Conservation (phyloP, 2,329 filamentous ascomycete genomes). For the Botrytis fragariae region DNA sequence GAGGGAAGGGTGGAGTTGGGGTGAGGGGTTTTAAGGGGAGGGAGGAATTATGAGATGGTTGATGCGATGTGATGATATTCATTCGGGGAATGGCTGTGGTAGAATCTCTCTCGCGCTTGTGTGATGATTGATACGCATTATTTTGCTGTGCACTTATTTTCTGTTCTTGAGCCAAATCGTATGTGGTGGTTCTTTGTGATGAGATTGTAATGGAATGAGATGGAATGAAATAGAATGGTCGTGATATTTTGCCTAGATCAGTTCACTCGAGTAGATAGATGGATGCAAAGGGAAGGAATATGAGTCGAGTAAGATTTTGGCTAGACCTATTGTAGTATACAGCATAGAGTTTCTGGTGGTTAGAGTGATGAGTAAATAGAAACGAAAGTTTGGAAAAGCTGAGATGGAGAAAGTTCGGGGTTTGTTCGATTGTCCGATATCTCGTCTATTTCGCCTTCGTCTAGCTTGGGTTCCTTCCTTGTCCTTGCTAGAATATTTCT, state of each 20-base stretch:
- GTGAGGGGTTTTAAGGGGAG: no score
- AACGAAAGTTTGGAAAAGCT: neutral
- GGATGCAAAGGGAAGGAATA: neutral
- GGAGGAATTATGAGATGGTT: no score
- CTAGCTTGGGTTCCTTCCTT: neutral
- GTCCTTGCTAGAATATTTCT: neutral
- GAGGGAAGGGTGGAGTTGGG: neutral
- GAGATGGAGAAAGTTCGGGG: no score
- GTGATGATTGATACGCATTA: neutral
- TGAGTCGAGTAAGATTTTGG: neutral
- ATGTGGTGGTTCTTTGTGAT: neutral
- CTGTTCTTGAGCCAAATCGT: neutral
- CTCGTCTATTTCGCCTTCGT: neutral
- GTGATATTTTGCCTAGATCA: neutral
- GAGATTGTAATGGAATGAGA: no score
- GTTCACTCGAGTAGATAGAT: neutral
- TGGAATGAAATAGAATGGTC: no score
- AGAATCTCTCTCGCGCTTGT: neutral
- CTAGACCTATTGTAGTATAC: neutral
- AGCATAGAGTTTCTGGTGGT: fast-evolving
- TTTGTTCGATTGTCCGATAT: neutral
- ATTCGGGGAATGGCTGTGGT: neutral
- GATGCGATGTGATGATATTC: neutral
- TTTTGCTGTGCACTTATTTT: neutral
- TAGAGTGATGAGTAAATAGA: no score